A percentile compares a stretch with the other conserved stretches of the same genome.
Conservation (phyloP, 345 rosid genomes). For the Triadica sebifera region DNA sequence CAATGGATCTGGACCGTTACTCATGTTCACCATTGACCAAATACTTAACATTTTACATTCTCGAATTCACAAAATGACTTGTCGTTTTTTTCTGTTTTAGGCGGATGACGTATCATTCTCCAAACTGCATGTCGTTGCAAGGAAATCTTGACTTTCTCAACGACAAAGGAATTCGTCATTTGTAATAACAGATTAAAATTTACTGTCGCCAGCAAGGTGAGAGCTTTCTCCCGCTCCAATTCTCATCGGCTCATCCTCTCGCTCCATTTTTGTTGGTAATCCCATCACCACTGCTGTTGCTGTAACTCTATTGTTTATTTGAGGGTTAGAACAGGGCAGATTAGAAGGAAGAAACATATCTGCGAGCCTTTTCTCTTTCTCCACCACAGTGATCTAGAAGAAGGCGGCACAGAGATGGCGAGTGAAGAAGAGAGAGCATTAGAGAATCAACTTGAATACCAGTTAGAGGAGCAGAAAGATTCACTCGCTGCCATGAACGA, state of each 20-base stretch:
- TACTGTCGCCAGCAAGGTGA: not conserved
- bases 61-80: not conserved
- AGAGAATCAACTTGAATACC: conserved; percentile 72
- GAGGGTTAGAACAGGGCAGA: not conserved
- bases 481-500: conserved; percentile 65
- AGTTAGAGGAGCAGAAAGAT: conserved; percentile 66
- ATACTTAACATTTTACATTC: no score
- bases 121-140: no score
- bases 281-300: not conserved
- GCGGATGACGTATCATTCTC: no score
- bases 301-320: not conserved
- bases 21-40: no score
- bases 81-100: no score
- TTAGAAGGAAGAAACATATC: not conserved
- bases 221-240: not conserved
- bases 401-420: conserved; percentile 41
- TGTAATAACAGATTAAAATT: no score
- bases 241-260: not conserved
- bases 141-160: not conserved
- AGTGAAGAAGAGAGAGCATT: conserved; percentile 59
- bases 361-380: not conserved
- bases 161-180: not conserved
- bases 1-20: no score
- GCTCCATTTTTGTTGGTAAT: not conserved
- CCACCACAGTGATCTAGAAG: not conserved